Base-by-base conservation (phyloP, 768 basidiomycete species). In the Albatrellus ellisii region DNA sequence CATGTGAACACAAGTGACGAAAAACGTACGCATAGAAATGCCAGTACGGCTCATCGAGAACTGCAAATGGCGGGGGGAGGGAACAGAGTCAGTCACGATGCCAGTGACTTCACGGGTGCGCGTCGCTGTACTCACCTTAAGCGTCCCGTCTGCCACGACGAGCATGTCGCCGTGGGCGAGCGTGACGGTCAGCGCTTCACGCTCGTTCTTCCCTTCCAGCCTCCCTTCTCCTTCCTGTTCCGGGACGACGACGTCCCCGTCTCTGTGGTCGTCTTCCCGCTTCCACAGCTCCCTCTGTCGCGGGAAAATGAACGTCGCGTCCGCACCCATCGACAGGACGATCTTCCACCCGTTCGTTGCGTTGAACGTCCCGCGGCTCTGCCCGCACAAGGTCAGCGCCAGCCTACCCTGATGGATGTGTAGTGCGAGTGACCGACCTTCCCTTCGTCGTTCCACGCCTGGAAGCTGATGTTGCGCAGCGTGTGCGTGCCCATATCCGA, bases 111-210 rank as follows among this genome's bases (percentile, higher is more conserved):
- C n/a, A n/a, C n/a, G n/a, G n/a, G n/a, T n/a, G n/a, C n/a, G n/a
- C n/a, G n/a, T n/a, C n/a, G n/a, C n/a, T n/a, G n/a, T n/a, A n/a
- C n/a, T n/a, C n/a, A n/a, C n/a, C n/a, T n/a, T n/a, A n/a, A n/a
- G n/a, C n/a, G n/a, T n/a, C n/a, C n/a, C n/a, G n/a, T n/a, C n/a
- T n/a, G n/a, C n/a, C n/a, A 50, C n/a, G 4, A 48, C 31, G 10
- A 42, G 38, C 18, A 44, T 38, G 26, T 50, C 49, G 3, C 49
- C 49, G 12, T 50, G 49, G 24, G 48, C 39, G 36, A 50, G 45
- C 34, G 49, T 45, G 12, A 50, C 49, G 12, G 40, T 42, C n/a
- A 50, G 43, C n/a, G 36, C 36, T 28, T 50, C 48, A 14, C n/a
- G n/a, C n/a, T n/a, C n/a, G n/a, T n/a, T n/a, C n/a, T n/a, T n/a